phyloP scores from a whole-genome alignment of 169 alveolate species.

The Plasmodium inui region DNA sequence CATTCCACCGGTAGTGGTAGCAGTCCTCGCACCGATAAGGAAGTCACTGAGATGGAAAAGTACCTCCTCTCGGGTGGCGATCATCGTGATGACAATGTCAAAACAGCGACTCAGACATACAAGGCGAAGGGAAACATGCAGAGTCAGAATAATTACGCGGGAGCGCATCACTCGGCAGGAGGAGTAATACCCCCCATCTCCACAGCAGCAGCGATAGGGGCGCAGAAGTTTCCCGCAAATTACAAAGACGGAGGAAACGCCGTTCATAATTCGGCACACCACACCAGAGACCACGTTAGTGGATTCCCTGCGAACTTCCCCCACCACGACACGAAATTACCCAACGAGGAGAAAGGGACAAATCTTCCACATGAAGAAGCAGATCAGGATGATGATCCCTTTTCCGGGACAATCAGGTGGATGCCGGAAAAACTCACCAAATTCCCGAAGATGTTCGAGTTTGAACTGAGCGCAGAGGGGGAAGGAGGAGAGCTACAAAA shows the following conservation, averaged over 20 bases:
- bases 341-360: neutral
- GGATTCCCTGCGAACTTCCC: neutral
- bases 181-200: neutral
- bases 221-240: neutral
- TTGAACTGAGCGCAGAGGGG: neutral
- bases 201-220: neutral
- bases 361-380: neutral
- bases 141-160: neutral
- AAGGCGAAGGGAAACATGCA: neutral
- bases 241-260: neutral
- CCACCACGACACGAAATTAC: neutral
- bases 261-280: neutral
- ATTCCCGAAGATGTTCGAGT: neutral
- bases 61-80: neutral
- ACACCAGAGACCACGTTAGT: neutral
- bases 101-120: neutral
- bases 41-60: neutral
- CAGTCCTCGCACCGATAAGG: neutral
- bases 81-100: neutral
- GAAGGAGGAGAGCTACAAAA: neutral
- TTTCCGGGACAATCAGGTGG: neutral
- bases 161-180: neutral
- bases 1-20: neutral
- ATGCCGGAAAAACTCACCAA: neutral
- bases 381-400: neutral